phyloP scores from a whole-genome alignment of 83 land plant species.

The Picea mariana region DNA sequence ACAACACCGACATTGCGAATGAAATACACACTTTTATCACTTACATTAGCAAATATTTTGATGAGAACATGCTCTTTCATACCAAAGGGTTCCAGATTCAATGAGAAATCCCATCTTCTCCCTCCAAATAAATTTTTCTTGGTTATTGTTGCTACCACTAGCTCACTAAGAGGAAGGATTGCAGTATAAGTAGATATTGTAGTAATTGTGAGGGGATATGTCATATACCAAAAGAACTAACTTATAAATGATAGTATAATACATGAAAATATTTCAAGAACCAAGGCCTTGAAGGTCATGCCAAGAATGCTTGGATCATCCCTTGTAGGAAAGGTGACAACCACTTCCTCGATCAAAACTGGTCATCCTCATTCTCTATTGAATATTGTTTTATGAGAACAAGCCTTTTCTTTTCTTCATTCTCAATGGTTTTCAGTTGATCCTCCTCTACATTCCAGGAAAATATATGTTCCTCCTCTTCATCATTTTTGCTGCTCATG shows the following conservation, averaged over 20 bases:
- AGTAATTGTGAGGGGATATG: slow-evolving; percentile 60
- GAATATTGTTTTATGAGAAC: not conserved
- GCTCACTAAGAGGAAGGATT: slow-evolving; percentile 65
- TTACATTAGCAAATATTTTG: slow-evolving; percentile 82
- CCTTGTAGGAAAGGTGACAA: slow-evolving; percentile 61
- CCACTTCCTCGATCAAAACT: slow-evolving; percentile 64
- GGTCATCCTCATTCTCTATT: slow-evolving; percentile 12
- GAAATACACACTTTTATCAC: slow-evolving; percentile 75
- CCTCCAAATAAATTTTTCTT: slow-evolving; percentile 39
- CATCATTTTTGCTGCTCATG: too few species aligned
- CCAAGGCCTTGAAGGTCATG: slow-evolving; percentile 74
- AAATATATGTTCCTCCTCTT: too few species aligned
- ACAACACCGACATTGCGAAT: slow-evolving; percentile 66
- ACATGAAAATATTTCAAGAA: slow-evolving; percentile 52
- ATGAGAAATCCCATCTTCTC: slow-evolving; percentile 43
- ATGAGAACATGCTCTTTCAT: slow-evolving; percentile 88
- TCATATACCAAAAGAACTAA: slow-evolving; percentile 83
- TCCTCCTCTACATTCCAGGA: too few species aligned
- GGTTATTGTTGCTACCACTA: slow-evolving; percentile 49
- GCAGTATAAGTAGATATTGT: slow-evolving; percentile 74
- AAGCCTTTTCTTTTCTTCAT: too few species aligned
- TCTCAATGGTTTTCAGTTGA: too few species aligned
- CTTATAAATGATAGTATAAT: slow-evolving; percentile 64
- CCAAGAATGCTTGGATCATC: slow-evolving; percentile 44
- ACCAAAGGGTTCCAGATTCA: slow-evolving; percentile 86